phyloP scores from a whole-genome alignment of 2,329 filamentous ascomycete genomes.

The Pseudogymnoascus sp. region DNA sequence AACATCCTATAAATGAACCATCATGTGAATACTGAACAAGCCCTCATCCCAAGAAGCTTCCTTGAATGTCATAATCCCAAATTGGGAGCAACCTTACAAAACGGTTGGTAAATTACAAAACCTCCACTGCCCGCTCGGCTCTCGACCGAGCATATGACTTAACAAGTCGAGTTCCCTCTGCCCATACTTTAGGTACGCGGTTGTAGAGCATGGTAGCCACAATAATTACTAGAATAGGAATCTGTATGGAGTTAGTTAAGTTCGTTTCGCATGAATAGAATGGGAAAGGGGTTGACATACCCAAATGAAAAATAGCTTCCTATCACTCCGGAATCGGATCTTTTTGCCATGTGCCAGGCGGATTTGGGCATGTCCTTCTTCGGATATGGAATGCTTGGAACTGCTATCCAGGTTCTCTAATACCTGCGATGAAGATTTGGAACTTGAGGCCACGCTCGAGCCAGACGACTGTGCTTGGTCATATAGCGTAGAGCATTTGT shows the following conservation, averaged over 20 bases:
- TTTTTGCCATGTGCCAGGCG: slow-evolving; percentile 52
- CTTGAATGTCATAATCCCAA: slow-evolving; percentile 2
- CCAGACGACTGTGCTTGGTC: slow-evolving; percentile 33
- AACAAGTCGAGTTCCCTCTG: slow-evolving; percentile 16
- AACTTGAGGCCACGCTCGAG: slow-evolving; percentile 24
- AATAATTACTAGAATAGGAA: slow-evolving; percentile 41
- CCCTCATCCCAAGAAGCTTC: not conserved
- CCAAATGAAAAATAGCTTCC: slow-evolving; percentile 62
- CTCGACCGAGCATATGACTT: slow-evolving; percentile 20
- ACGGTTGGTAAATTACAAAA: not conserved
- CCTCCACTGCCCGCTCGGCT: slow-evolving; percentile 20
- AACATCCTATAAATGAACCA: not conserved
- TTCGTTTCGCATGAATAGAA: not conserved
- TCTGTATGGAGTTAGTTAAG: slow-evolving; percentile 29
- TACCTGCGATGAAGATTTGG: slow-evolving; percentile 31
- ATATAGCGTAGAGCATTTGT: slow-evolving; percentile 45
- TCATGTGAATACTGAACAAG: slow-evolving; percentile 1
- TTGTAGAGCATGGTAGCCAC: slow-evolving; percentile 42
- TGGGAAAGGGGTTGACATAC: slow-evolving; percentile 32
- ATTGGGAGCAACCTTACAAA: not conserved
- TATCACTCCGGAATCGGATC: slow-evolving; percentile 51
- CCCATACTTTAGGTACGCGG: slow-evolving; percentile 40
- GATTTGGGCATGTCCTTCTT: slow-evolving; percentile 56
- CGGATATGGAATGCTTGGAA: slow-evolving; percentile 53
- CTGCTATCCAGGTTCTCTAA: slow-evolving; percentile 48